Base-by-base conservation (phyloP, 148 eudicot genomes). In the Rhododendron henanense region DNA sequence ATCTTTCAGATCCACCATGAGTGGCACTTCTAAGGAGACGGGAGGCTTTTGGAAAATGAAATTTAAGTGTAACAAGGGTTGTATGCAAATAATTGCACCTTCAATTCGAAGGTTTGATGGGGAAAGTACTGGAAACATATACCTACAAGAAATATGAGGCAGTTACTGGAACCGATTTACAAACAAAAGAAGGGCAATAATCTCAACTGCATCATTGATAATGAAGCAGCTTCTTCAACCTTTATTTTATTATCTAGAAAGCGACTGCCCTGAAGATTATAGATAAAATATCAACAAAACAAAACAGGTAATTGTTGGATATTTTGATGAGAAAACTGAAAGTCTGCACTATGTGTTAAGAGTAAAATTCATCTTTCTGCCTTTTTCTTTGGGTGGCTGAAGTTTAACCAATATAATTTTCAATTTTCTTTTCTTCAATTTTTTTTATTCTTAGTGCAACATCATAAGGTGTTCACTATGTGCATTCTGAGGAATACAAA, bases 91-190 rank as follows among this genome's bases (percentile, higher is more conserved):
- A 33, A 33, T 33, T 33, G 35, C 35, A 33, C 35, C 35, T 33
- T 8, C 83, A 28, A 31, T 80, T 55, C 21, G n/a, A 55, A 53
- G 67, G 63, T 16, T 81, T 55, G 18, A 1, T 55, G 31, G 83
- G 41, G 7, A 18, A 59, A 55, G 25, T 57, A 57, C 25, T 0
- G 48, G 61, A 33, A 10, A 18, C 31, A 5, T 67, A 31, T 45
- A 33, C 35, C 35, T 33, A 33, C 35, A 33, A 33, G 35, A 33
- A 33, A 33, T 33, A 33, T 33, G 2, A 39, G 16, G 71, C 2
- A 81, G 15, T 57, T 53, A 81, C 67, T 31, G 13, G 45, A 81
- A 79, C 45, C 50, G 82, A 3, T 79, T 79, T 79, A 19, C 82
- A 79, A n/a, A 50, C 19, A 78, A n/a, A 78, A 80, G 10, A 28